Percentiles rank a stretch among this genome's conserved stretches.
phyloP scores from a whole-genome alignment of 495 filamentous ascomycete species.

The Cenococcum geophilum region DNA sequence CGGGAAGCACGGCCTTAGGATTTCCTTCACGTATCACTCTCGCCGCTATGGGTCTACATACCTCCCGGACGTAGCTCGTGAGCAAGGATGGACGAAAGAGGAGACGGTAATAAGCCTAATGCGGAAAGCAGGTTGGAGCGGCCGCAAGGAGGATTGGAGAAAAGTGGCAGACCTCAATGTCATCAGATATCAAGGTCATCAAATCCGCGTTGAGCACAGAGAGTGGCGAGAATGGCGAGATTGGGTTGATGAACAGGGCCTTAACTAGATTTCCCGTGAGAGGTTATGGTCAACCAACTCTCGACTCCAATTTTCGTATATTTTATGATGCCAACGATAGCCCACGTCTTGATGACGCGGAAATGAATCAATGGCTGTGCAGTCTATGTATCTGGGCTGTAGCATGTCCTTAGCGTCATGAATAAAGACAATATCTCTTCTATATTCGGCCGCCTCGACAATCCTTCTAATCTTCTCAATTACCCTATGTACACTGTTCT shows the following conservation, averaged over 20 bases:
- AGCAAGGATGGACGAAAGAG: conserved; percentile 95
- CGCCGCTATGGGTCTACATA: conserved; percentile 63
- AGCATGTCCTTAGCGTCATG: neutral
- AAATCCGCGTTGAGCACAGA: conserved; percentile 59
- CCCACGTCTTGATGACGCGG: neutral
- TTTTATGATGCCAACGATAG: neutral
- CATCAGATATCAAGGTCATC: conserved; percentile 72
- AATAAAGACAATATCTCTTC: neutral
- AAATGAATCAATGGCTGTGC: neutral
- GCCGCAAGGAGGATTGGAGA: conserved; percentile 61
- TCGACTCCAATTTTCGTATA: neutral
- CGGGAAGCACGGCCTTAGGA: conserved; percentile 71
- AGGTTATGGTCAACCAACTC: neutral
- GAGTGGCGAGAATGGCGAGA: conserved; percentile 71
- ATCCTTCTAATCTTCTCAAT: too few relatives aligned
- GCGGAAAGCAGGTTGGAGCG: conserved; percentile 84
- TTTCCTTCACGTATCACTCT: conserved; percentile 39
- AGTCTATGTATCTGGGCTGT: neutral
- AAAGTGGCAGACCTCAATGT: conserved; percentile 62
- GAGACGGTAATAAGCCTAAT: conserved; percentile 84
- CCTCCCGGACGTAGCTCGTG: conserved; percentile 80
- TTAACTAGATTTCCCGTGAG: neutral
- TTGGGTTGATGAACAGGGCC: conserved; percentile 49
- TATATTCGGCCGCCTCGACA: neutral
- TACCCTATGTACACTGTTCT: too few relatives aligned